Conservation (phyloP, 2,329 filamentous ascomycete species). For the Hypoxylon sp. region DNA sequence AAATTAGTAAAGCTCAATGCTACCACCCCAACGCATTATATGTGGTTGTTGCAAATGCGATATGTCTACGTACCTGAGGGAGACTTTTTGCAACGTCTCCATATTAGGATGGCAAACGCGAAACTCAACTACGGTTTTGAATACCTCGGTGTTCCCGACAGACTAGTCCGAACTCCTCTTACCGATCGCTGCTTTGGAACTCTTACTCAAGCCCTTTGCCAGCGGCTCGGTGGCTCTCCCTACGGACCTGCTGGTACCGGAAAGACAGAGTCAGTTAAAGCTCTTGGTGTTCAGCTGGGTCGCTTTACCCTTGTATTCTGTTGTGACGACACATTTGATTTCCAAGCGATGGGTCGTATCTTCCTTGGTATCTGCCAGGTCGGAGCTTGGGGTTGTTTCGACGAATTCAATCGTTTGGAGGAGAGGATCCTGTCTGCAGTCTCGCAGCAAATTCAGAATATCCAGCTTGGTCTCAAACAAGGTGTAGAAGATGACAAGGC, state of each 20-base stretch:
- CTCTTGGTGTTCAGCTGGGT: conserved; percentile 93
- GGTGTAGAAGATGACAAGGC: conserved; percentile 84
- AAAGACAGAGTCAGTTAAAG: conserved; percentile 99
- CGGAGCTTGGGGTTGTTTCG: conserved; percentile 99
- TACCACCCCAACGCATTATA: conserved; percentile 81
- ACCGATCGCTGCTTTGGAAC: conserved; percentile 99
- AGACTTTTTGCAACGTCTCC: conserved; percentile 85
- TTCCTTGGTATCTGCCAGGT: conserved; percentile 99
- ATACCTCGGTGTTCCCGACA: conserved; percentile 95
- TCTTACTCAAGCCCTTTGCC: conserved; percentile 93
- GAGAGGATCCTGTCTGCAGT: conserved; percentile 98
- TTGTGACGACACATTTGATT: conserved; percentile 99
- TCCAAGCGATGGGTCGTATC: conserved; percentile 99
- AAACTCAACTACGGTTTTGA: conserved; percentile 97
- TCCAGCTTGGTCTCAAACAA: conserved; percentile 94
- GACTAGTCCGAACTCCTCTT: conserved; percentile 94
- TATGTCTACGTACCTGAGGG: conserved; percentile 89
- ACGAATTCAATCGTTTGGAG: conserved; percentile 99
- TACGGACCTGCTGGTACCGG: conserved; percentile 98
- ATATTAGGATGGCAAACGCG: conserved; percentile 97
- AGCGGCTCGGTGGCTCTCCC: conserved; percentile 94
- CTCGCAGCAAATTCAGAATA: conserved; percentile 99
- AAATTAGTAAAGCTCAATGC: conserved; percentile 85
- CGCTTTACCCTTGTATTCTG: conserved; percentile 99
- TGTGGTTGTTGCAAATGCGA: conserved; percentile 97